These are phyloP conservation scores for Trichopus zeylanicus DNA, from an alignment of 116 monocot genomes.

Conservation along the genomic window DNA sequence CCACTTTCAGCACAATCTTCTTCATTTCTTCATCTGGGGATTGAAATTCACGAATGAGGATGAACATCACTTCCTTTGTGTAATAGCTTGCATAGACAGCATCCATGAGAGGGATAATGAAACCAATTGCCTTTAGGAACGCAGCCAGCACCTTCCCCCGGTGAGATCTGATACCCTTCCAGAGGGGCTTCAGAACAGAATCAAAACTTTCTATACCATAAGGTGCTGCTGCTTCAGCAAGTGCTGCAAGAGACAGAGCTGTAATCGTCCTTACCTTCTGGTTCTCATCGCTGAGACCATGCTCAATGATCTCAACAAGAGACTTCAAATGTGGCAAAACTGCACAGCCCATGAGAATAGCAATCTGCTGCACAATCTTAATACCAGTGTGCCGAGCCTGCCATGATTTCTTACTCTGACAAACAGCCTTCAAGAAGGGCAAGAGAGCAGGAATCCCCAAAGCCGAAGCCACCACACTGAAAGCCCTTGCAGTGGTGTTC, in stretches of 20 bases:
- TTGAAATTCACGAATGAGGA: constrained; percentile 84
- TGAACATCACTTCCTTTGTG: constrained; percentile 83
- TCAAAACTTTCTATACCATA: constrained; percentile 97
- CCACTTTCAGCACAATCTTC: constrained; percentile 92
- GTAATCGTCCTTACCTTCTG: constrained; percentile 91
- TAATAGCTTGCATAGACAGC: constrained; percentile 93
- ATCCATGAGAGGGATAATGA: constrained; percentile 94
- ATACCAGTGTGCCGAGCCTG: constrained; percentile 92
- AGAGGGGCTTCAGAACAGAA: constrained; percentile 85
- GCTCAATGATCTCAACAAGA: constrained; percentile 85
- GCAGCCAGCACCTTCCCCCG: constrained; percentile 90
- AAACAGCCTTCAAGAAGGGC: constrained; percentile 89
- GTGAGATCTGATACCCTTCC: constrained; percentile 92
- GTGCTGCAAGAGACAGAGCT: constrained; percentile 85
- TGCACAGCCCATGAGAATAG: constrained; percentile 95
- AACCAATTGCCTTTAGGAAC: constrained; percentile 88
- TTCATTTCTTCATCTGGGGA: constrained; percentile 98
- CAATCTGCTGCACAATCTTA: constrained; percentile 90
- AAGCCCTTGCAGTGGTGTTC: constrained; percentile 88
- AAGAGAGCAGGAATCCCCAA: constrained; percentile 84
- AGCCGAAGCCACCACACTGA: constrained; percentile 94
- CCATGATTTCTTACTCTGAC: constrained; percentile 97
- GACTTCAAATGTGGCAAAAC: constrained; percentile 87
- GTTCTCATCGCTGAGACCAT: constrained; percentile 83
- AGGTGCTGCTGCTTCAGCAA: constrained; percentile 85